Conservation (phyloP, 2,329 filamentous ascomycete species). For the Cercospora nicotianae region DNA sequence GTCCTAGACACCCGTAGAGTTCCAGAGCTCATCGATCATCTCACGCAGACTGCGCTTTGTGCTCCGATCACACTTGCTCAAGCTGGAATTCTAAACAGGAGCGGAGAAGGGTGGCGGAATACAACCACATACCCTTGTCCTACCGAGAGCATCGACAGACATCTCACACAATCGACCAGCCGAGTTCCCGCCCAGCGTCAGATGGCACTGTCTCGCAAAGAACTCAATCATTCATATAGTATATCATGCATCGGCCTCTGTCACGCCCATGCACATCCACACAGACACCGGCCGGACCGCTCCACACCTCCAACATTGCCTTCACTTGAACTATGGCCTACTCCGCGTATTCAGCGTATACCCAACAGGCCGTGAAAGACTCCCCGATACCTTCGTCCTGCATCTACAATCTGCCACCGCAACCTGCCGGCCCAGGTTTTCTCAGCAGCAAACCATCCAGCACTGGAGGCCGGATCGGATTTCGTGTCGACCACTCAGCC, state of each 20-base stretch:
- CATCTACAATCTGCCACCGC: not conserved
- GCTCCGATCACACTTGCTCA: not conserved
- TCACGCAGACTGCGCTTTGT: not conserved
- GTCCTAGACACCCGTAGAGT: not conserved
- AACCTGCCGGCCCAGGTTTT: constrained; percentile 8
- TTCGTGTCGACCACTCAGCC: not conserved
- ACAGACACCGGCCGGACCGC: not conserved
- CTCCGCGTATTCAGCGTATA: not conserved
- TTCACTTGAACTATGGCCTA: not conserved
- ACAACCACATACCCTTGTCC: not conserved
- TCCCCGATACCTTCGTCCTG: not conserved
- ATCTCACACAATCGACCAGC: not conserved
- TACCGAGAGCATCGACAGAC: not conserved
- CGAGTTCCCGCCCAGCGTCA: not conserved
- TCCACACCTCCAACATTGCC: not conserved
- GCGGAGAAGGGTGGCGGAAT: not conserved
- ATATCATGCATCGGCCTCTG: not conserved
- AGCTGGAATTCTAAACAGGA: not conserved
- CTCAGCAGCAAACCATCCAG: not conserved
- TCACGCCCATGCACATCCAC: not conserved
- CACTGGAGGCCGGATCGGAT: not conserved
- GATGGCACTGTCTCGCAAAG: not conserved
- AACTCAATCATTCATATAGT: not conserved
- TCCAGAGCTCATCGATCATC: not conserved
- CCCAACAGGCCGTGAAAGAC: not conserved